Percentiles rank a stretch among this genome's conserved stretches.
These are phyloP conservation scores for Eucalyptus lansdowneana DNA, from an alignment of 345 rosid genomes.

Conservation along the genomic window DNA sequence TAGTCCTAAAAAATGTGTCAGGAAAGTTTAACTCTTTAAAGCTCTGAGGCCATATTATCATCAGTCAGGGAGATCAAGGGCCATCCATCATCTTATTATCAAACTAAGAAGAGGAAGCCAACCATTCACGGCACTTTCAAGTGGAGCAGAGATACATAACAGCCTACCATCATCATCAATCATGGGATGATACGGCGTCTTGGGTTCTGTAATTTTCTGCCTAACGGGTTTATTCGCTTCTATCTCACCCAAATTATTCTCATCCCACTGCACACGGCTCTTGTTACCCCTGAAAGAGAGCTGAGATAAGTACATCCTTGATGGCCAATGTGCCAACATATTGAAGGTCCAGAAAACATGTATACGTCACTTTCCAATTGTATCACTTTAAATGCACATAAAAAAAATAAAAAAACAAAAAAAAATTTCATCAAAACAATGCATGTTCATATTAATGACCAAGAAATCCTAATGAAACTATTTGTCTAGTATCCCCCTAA, in stretches of 20 bases:
- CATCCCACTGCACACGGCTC: constrained; percentile 82
- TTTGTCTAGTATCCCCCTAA: background rate
- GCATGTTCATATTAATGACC: background rate
- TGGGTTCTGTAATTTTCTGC: constrained; percentile 98
- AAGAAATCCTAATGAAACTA: background rate
- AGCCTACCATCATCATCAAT: constrained; percentile 77
- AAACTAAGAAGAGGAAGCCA: background rate
- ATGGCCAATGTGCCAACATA: background rate
- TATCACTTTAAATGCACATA: background rate
- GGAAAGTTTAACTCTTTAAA: background rate
- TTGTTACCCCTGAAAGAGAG: constrained; percentile 14
- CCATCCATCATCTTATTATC: background rate
- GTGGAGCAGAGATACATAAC: background rate
- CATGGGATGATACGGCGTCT: constrained; percentile 95
- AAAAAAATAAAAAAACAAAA: background rate
- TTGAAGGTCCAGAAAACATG: background rate
- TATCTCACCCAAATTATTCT: constrained; percentile 74
- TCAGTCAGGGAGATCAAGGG: background rate
- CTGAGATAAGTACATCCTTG: background rate
- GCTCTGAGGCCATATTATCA: background rate
- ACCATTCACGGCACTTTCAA: background rate
- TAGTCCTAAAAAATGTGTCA: background rate
- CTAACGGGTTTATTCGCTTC: constrained; percentile 94
- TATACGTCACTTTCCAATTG: background rate
- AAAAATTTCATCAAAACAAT: background rate